A percentile compares a stretch with the other conserved stretches of the same genome.
These are phyloP conservation scores for Posidonia australis DNA, from an alignment of 106 monocot species.

Conservation along the genomic window DNA sequence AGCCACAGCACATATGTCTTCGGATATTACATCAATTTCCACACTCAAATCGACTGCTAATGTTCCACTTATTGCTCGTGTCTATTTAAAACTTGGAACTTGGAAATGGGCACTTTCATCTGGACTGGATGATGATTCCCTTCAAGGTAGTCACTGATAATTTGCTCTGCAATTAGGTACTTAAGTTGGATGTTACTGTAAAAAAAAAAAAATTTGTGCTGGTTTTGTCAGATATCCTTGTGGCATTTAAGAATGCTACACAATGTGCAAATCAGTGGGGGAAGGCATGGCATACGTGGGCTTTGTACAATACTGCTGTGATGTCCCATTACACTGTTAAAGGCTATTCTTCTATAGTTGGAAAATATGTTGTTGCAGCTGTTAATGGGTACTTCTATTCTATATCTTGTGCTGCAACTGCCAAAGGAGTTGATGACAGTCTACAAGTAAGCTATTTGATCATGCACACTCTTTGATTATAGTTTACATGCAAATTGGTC, in stretches of 20 bases:
- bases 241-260: constrained; percentile 75
- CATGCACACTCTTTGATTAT: neutral
- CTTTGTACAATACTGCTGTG: constrained; percentile 93
- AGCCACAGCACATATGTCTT: constrained; percentile 27
- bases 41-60: constrained; percentile 17
- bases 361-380: constrained; percentile 90
- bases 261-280: constrained; percentile 68
- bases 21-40: constrained; percentile 17
- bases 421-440: constrained; percentile 94
- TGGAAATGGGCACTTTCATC: constrained; percentile 83
- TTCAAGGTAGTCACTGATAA: constrained; percentile 48
- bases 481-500: neutral
- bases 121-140: constrained; percentile 79
- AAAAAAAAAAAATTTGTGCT: neutral
- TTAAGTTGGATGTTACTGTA: neutral
- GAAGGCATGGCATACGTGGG: constrained; percentile 98
- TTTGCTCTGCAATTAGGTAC: neutral
- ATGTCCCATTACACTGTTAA: constrained; percentile 84
- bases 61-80: constrained; percentile 83
- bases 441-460: constrained; percentile 47
- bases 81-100: constrained; percentile 88
- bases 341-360: constrained; percentile 45
- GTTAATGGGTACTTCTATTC: constrained; percentile 96
- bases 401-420: constrained; percentile 89
- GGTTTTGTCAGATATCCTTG: constrained; percentile 52